Percentiles rank a stretch among this genome's conserved stretches.
Evolutionary conservation across 768 basidiomycete genomes (phyloP).

Genomic region (Russula olivacea): DNA sequence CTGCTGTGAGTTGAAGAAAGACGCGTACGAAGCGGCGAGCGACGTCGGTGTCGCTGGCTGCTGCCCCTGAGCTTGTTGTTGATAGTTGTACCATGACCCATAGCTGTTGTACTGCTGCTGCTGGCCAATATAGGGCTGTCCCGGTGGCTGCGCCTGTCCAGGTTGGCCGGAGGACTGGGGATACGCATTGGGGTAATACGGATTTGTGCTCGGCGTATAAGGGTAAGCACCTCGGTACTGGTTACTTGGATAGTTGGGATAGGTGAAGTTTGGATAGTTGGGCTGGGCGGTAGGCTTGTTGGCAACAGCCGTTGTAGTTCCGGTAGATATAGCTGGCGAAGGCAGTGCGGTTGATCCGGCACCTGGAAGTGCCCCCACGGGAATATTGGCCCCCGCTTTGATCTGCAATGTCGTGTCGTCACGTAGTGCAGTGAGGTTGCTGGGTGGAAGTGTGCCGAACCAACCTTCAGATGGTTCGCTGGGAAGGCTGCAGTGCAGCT

Average conservation of each 20-base stretch:
- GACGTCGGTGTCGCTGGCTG: slow-evolving; percentile 33
- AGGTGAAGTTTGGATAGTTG: slow-evolving; percentile 28
- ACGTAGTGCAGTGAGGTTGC: slow-evolving; percentile 53
- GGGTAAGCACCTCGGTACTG: slow-evolving; percentile 37
- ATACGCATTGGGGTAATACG: slow-evolving; percentile 32
- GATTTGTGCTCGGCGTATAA: slow-evolving; percentile 35
- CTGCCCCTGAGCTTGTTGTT: slow-evolving; percentile 35
- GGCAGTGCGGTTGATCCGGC: slow-evolving; percentile 22
- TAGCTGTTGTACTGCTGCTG: slow-evolving; percentile 41
- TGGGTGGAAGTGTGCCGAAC: slow-evolving; percentile 64
- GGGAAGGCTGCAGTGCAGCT: slow-evolving; percentile 65
- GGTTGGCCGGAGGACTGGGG: slow-evolving; percentile 28
- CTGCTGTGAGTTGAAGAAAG: slow-evolving; percentile 36
- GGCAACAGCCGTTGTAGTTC: slow-evolving; percentile 33
- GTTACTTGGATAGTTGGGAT: slow-evolving; percentile 28
- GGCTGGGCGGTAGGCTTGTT: slow-evolving; percentile 30
- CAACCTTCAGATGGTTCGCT: slow-evolving; percentile 56
- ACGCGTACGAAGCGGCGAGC: slow-evolving; percentile 37
- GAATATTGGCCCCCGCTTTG: slow-evolving; percentile 32
- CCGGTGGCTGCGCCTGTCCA: slow-evolving; percentile 23
- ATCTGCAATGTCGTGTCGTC: slow-evolving; percentile 73
- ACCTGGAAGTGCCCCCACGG: slow-evolving; percentile 7
- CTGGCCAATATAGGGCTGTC: slow-evolving; percentile 34
- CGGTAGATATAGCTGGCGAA: slow-evolving; percentile 18
- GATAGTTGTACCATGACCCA: slow-evolving; percentile 42